phyloP scores from a whole-genome alignment of 305 asterid genomes.

The Stenogyne calaminthoides region DNA sequence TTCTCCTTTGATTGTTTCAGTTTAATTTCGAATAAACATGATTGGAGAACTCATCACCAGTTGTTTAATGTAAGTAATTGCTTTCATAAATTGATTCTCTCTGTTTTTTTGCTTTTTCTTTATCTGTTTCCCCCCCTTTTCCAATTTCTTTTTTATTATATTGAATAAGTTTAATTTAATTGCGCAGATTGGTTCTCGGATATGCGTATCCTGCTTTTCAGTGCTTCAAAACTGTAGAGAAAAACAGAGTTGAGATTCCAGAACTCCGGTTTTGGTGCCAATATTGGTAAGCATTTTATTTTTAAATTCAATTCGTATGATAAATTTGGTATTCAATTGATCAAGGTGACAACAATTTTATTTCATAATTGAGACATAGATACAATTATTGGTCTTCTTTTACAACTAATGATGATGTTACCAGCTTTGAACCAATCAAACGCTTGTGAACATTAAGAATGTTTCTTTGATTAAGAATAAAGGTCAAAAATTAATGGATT shows the following conservation, averaged over 20 bases:
- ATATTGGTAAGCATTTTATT: slow-evolving; percentile 62
- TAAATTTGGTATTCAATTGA: background rate
- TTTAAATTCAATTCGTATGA: background rate
- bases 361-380: background rate
- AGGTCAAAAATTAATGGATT: slow-evolving; percentile 18
- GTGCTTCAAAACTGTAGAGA: slow-evolving; percentile 84
- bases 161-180: background rate
- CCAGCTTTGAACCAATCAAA: slow-evolving; percentile 37
- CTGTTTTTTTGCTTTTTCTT: slow-evolving; percentile 22
- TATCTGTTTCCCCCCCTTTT: background rate
- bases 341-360: background rate
- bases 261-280: slow-evolving; percentile 95
- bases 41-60: slow-evolving; percentile 47
- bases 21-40: slow-evolving; percentile 30
- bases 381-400: slow-evolving; percentile 20
- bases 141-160: background rate
- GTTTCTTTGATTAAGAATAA: slow-evolving; percentile 24
- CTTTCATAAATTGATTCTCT: slow-evolving; percentile 28
- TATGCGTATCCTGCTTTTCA: slow-evolving; percentile 96
- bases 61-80: slow-evolving; percentile 36
- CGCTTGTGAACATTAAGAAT: slow-evolving; percentile 25
- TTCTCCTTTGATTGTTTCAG: slow-evolving; percentile 17
- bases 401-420: slow-evolving; percentile 24
- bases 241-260: slow-evolving; percentile 62
- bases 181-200: slow-evolving; percentile 81